Percentiles rank a stretch among this genome's conserved stretches.
Conservation (phyloP, 1,284 basidiomycete genomes). For the Puccinia polysora region DNA sequence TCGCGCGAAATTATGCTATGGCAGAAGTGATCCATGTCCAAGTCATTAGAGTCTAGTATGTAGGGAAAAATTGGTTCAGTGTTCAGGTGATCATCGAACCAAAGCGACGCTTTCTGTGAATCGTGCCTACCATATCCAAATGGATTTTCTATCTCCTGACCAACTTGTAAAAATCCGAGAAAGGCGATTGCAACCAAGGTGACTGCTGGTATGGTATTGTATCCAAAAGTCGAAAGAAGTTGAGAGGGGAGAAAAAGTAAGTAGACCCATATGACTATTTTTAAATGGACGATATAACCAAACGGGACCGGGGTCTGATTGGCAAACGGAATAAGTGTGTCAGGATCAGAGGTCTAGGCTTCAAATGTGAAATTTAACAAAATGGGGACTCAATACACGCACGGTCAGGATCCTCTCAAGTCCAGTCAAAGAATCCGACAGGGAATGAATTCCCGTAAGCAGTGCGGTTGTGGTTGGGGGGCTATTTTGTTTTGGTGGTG, state of each 20-base stretch:
- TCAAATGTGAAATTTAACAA: neutral
- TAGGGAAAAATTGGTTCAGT: neutral
- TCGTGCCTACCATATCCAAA: slow-evolving; percentile 36
- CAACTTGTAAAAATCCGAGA: slow-evolving; percentile 33
- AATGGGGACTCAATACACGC: neutral
- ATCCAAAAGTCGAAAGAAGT: slow-evolving; percentile 25
- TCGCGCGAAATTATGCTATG: slow-evolving; percentile 35
- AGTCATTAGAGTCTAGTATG: slow-evolving; percentile 19
- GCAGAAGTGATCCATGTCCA: slow-evolving; percentile 43
- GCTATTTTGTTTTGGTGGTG: neutral
- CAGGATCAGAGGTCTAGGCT: too few species aligned
- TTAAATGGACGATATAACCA: slow-evolving; percentile 39
- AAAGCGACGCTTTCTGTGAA: neutral
- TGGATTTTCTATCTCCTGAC: slow-evolving; percentile 42
- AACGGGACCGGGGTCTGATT: slow-evolving; percentile 34
- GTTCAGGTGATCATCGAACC: too few species aligned
- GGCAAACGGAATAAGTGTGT: neutral
- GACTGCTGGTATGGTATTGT: slow-evolving; percentile 27
- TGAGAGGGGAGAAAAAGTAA: slow-evolving; percentile 34
- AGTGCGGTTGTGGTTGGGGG: slow-evolving; percentile 19
- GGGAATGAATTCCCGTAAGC: neutral
- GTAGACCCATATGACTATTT: slow-evolving; percentile 34
- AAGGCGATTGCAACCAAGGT: slow-evolving; percentile 27
- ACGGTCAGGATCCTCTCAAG: slow-evolving; percentile 38
- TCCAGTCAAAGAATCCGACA: slow-evolving; percentile 24